Conservation (phyloP, 441 rosid species). For the Biscutella laevigata region DNA sequence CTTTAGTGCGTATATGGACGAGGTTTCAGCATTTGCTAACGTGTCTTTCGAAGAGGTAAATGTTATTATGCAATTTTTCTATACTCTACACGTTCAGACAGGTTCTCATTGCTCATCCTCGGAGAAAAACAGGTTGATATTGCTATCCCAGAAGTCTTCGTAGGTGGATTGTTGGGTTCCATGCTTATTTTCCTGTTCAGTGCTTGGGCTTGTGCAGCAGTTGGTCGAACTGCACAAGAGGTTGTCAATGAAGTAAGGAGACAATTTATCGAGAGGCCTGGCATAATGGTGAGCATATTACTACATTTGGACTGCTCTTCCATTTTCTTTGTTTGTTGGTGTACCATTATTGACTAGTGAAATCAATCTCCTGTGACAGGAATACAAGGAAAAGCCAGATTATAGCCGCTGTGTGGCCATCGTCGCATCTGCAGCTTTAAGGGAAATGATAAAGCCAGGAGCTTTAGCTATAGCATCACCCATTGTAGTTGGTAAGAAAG, state of each 20-base stretch:
- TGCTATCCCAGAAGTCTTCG: slow-evolving; percentile 90
- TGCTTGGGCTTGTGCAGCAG: slow-evolving; percentile 97
- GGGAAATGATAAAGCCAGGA: slow-evolving; percentile 98
- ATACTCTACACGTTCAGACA: background rate
- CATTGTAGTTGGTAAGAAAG: slow-evolving; percentile 56
- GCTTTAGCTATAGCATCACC: slow-evolving; percentile 90
- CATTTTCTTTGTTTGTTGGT: background rate
- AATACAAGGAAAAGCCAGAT: slow-evolving; percentile 93
- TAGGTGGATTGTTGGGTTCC: slow-evolving; percentile 91
- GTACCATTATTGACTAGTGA: background rate
- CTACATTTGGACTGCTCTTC: background rate
- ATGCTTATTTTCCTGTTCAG: slow-evolving; percentile 96
- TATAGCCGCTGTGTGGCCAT: slow-evolving; percentile 97
- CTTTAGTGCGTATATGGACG: slow-evolving; percentile 99
- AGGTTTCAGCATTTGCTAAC: slow-evolving; percentile 76
- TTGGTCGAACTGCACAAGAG: slow-evolving; percentile 98
- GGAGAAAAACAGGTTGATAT: slow-evolving; percentile 73
- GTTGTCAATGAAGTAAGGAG: slow-evolving; percentile 98
- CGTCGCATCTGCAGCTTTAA: slow-evolving; percentile 91
- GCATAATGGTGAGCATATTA: slow-evolving; percentile 71
- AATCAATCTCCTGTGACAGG: slow-evolving; percentile 36
- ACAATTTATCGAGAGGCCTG: slow-evolving; percentile 97
- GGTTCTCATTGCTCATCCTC: slow-evolving; percentile 5
- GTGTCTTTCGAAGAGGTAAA: slow-evolving; percentile 72
- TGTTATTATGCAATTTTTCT: slow-evolving; percentile 1